Evolutionary conservation across 2,329 filamentous ascomycete genomes (phyloP).

Genomic region (Huntiella abstrusa): DNA sequence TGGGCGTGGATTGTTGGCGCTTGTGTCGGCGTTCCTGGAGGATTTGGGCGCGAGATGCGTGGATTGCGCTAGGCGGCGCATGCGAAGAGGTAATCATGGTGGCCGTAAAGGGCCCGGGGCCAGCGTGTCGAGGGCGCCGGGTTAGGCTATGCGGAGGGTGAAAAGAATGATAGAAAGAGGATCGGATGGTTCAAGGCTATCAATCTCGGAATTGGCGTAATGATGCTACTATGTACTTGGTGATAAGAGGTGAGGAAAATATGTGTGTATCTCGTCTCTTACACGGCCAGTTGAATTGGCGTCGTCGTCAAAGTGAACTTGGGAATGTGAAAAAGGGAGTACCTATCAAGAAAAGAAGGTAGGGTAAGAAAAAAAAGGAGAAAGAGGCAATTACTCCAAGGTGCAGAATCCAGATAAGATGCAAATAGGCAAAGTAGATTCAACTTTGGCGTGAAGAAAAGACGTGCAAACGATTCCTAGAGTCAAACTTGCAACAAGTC

Average conservation of each 20-base stretch:
- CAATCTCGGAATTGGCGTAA: neutral
- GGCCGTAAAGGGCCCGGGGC: neutral
- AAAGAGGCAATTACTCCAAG: neutral
- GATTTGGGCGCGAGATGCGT: constrained; percentile 7
- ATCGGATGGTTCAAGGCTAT: too few species aligned
- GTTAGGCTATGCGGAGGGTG: neutral
- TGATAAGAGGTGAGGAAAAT: neutral
- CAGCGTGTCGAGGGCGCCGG: neutral
- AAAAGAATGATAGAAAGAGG: neutral
- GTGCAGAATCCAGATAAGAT: neutral
- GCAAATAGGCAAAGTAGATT: neutral
- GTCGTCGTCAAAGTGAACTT: neutral
- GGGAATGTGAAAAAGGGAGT: neutral
- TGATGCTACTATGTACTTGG: neutral
- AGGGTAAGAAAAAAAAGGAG: neutral
- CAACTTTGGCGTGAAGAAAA: neutral
- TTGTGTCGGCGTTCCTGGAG: constrained; percentile 37
- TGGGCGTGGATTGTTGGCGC: constrained; percentile 74
- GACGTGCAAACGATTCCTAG: neutral
- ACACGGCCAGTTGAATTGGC: neutral
- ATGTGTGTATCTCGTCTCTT: too few species aligned
- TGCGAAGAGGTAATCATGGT: constrained; percentile 8
- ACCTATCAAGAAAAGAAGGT: neutral
- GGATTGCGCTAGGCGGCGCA: constrained; percentile 9
- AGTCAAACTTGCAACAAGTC: neutral